Evolutionary conservation across 768 basidiomycete species (phyloP).

Genomic region (Boletus insuetus): DNA sequence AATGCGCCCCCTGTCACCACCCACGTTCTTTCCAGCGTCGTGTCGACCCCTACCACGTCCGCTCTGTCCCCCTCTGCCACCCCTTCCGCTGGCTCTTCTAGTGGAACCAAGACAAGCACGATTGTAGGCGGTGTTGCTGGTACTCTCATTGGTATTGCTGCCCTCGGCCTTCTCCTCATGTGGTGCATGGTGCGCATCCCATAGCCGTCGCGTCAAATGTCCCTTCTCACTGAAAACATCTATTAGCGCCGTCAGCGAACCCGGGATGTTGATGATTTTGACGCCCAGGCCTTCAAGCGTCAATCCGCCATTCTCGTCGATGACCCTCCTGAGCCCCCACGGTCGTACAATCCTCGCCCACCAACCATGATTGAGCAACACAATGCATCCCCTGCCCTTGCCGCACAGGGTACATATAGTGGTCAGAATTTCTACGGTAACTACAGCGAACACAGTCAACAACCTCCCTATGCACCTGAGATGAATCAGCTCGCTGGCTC

Average conservation of each 20-base stretch:
- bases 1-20: background rate
- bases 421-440: slow-evolving; percentile 26
- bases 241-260: slow-evolving; percentile 43
- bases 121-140: slow-evolving; percentile 46
- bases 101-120: slow-evolving; percentile 30
- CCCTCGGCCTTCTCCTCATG: slow-evolving; percentile 38
- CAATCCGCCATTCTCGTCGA: slow-evolving; percentile 59
- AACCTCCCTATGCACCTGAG: slow-evolving; percentile 18
- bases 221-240: slow-evolving; percentile 2
- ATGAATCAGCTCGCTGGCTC: slow-evolving; percentile 8
- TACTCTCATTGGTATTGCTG: slow-evolving; percentile 42
- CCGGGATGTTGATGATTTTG: slow-evolving; percentile 43
- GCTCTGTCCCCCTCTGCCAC: slow-evolving; percentile 19
- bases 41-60: background rate
- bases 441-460: slow-evolving; percentile 27
- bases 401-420: slow-evolving; percentile 14
- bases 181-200: slow-evolving; percentile 44
- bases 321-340: slow-evolving; percentile 43
- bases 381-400: slow-evolving; percentile 30
- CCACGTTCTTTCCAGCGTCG: background rate
- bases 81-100: slow-evolving; percentile 33
- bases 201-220: background rate
- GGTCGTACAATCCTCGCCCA: slow-evolving; percentile 52
- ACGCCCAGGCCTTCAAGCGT: slow-evolving; percentile 57
- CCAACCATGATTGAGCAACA: slow-evolving; percentile 64